These are phyloP conservation scores for Rhytidhysteron rufulum DNA, from an alignment of 2,329 filamentous ascomycete genomes.

Conservation along the genomic window DNA sequence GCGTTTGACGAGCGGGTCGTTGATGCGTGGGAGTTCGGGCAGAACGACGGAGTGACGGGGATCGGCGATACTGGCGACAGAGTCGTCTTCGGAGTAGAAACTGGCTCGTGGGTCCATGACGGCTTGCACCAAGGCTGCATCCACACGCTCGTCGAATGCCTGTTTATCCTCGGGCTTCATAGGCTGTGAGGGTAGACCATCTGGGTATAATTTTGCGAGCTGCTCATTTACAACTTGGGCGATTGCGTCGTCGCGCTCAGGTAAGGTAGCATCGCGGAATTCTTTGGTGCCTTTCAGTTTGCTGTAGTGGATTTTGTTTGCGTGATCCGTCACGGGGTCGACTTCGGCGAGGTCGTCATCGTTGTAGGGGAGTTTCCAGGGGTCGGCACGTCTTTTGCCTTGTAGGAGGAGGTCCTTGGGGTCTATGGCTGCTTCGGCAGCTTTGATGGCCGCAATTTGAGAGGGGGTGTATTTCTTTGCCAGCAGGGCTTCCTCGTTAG, in stretches of 20 bases:
- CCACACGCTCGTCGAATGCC: constrained; percentile 25
- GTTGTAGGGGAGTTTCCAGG: constrained; percentile 65
- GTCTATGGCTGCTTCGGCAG: constrained; percentile 73
- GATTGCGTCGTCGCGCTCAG: constrained; percentile 29
- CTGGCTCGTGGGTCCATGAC: constrained; percentile 40
- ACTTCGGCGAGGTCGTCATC: constrained; percentile 79
- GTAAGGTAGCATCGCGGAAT: constrained; percentile 25
- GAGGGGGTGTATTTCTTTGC: constrained; percentile 68
- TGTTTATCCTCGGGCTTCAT: constrained; percentile 14
- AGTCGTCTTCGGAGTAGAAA: constrained; percentile 49
- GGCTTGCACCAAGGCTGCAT: constrained; percentile 26
- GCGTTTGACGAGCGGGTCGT: constrained; percentile 34
- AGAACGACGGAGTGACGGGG: constrained; percentile 43
- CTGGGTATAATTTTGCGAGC: constrained; percentile 33
- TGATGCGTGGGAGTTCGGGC: constrained; percentile 49
- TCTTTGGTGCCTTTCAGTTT: constrained; percentile 20
- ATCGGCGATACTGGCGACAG: constrained; percentile 46
- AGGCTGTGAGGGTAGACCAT: constrained; percentile 30
- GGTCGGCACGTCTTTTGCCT: constrained; percentile 67
- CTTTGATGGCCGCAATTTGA: constrained; percentile 77
- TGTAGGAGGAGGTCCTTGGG: constrained; percentile 70
- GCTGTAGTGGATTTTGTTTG: constrained; percentile 35
- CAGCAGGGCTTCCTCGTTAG: constrained; percentile 46
- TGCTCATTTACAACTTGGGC: constrained; percentile 28
- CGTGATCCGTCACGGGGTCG: constrained; percentile 68